Evolutionary conservation across 495 filamentous ascomycete genomes (phyloP).

Genomic region (Aspergillus campestris): DNA sequence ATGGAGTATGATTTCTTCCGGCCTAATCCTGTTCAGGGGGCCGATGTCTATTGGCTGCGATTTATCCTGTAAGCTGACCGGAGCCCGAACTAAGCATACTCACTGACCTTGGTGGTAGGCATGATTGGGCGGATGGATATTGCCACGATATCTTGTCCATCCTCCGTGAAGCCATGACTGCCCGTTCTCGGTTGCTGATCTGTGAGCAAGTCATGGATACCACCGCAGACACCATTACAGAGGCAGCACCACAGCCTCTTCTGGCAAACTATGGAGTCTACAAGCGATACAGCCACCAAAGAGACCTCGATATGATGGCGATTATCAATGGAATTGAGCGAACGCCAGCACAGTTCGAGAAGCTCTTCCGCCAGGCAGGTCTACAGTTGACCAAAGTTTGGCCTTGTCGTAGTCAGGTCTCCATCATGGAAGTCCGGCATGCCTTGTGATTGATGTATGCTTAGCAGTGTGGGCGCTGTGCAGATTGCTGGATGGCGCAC

Average conservation of each 20-base stretch:
- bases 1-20: slow-evolving; percentile 34
- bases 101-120: slow-evolving; percentile 2
- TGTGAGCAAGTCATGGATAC: slow-evolving; percentile 35
- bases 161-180: slow-evolving; percentile 19
- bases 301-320: slow-evolving; percentile 27
- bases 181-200: slow-evolving; percentile 24
- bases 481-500: no score
- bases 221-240: slow-evolving; percentile 17
- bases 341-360: slow-evolving; percentile 22
- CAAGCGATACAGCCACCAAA: slow-evolving; percentile 23
- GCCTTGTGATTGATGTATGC: no score
- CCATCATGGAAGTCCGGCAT: slow-evolving; percentile 6
- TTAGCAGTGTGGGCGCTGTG: no score
- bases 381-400: slow-evolving; percentile 23
- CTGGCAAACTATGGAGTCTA: slow-evolving; percentile 27
- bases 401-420: slow-evolving; percentile 8
- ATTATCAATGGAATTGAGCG: slow-evolving; percentile 33
- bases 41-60: slow-evolving; percentile 36
- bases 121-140: slow-evolving; percentile 34
- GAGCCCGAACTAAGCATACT: background rate
- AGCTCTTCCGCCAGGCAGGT: slow-evolving; percentile 18
- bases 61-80: slow-evolving; percentile 18
- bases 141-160: slow-evolving; percentile 25
- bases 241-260: slow-evolving; percentile 21
- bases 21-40: slow-evolving; percentile 25